Evolutionary conservation across 1,139 yeast species (phyloP), one percentile per base, ranked within the genome.

Genomic region (Dujonia santamariae): DNA sequence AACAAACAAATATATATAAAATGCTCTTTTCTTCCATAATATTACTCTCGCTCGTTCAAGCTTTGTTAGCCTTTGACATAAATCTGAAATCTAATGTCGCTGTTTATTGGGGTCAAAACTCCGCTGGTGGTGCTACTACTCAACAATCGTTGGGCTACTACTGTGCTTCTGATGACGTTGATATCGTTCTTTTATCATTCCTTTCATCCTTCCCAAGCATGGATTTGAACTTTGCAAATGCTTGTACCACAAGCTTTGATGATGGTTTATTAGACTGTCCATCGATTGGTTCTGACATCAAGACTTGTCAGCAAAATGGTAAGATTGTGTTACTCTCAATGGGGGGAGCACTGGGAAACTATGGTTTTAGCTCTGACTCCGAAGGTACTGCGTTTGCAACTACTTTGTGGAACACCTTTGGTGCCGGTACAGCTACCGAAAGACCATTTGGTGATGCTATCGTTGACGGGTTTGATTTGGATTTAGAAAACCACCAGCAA

Each of bases 41-140:
- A 26, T 26, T 19, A 12, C 31, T 27, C 19, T 30, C 16, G 22
- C 31, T 9, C 21, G 23, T 19, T 8, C 24, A 4, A 26, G 23
- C 39, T 11, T 45, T 37, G 9, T 37, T 40, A 12, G 70, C 72
- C 12, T 75, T 75, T 42, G 67, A 72, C 43, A 61, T 72, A 11
- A 38, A 59, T 19, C 57, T 76, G 22, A 66, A 75, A 36, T 58
- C 72, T 31, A 84, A 85, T 47, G 78, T 86, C 31, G 96, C 82
- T 20, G 72, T 85, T 12, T 87, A 87, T 61, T 88, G 96, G 96
- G 97, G 97, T 30, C 97, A 88, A 61, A 78, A 80, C 49, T 81
- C 95, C 40, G 48, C 30, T 45, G 84, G 78, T 21, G 87, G 87
- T n/a, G 21, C 29, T 3, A 25, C 8, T 14, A 53, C 76, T 28